A percentile compares a stretch with the other conserved stretches of the same genome.
Conservation (phyloP, 2,329 filamentous ascomycete species). For the Cordyceps militaris region DNA sequence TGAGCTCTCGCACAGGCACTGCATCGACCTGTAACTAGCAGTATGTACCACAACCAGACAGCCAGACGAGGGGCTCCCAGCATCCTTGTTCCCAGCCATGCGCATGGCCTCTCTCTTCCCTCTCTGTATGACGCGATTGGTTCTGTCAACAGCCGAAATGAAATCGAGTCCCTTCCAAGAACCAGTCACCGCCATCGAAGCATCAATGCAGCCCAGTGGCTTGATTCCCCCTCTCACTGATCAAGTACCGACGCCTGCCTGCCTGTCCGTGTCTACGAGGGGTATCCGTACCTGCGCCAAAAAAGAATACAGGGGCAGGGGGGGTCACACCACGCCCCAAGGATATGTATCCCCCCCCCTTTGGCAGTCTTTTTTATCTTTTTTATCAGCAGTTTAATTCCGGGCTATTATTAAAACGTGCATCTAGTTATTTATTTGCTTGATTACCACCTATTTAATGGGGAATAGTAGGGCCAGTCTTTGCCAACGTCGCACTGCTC, state of each 20-base stretch:
- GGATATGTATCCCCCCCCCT: no score
- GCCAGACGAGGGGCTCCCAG: background rate
- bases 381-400: no score
- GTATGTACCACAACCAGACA: no score
- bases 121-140: background rate
- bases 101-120: background rate
- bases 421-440: no score
- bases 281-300: background rate
- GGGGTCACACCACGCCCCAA: no score
- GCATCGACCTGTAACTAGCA: no score
- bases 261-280: background rate
- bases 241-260: background rate
- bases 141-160: background rate
- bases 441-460: no score
- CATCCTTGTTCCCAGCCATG: constrained; percentile 3
- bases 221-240: background rate
- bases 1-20: no score
- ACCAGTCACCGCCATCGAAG: background rate
- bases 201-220: background rate
- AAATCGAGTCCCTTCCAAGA: background rate
- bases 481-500: background rate
- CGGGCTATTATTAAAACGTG: no score
- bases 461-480: background rate
- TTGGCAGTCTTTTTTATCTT: no score
- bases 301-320: background rate